phyloP scores from a whole-genome alignment of 2,329 filamentous ascomycete species.

The Alternaria consortialis region DNA sequence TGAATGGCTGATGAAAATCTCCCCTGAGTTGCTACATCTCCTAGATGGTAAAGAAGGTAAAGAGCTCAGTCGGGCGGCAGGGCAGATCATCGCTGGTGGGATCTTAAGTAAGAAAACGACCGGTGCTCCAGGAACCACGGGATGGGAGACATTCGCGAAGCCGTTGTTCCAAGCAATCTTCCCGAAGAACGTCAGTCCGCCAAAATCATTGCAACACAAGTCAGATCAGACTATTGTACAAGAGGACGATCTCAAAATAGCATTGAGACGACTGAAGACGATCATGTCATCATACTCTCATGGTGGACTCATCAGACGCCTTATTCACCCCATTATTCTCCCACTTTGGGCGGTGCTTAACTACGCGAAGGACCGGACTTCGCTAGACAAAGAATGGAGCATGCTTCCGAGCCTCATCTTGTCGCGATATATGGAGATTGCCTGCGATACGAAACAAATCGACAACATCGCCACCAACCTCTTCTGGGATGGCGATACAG shows the following conservation, averaged over 20 bases:
- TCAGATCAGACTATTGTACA: constrained; percentile 60
- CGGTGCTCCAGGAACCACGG: constrained; percentile 68
- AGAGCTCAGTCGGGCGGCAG: constrained; percentile 67
- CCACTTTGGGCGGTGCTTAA: constrained; percentile 71
- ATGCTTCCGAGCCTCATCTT: constrained; percentile 36
- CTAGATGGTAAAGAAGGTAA: constrained; percentile 68
- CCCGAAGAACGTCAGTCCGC: constrained; percentile 42
- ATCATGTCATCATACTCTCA: constrained; percentile 72
- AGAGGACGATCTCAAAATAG: constrained; percentile 58
- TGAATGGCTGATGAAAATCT: constrained; percentile 68
- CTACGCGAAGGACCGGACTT: constrained; percentile 54
- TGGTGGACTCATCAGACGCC: constrained; percentile 69
- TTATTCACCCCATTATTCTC: constrained; percentile 67
- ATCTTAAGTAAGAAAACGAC: constrained; percentile 70
- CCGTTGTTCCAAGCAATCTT: constrained; percentile 66
- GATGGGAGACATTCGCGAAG: constrained; percentile 69
- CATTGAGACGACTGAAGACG: constrained; percentile 64
- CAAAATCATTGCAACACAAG: constrained; percentile 13
- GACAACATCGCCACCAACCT: constrained; percentile 63
- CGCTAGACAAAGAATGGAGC: constrained; percentile 39
- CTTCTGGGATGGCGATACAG: constrained; percentile 61
- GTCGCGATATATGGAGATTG: constrained; percentile 63
- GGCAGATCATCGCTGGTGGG: constrained; percentile 71
- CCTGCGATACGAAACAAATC: constrained; percentile 62
- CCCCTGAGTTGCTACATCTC: constrained; percentile 68